Base-by-base conservation (phyloP, 805 yeast genomes). In the Starmerella floris region DNA sequence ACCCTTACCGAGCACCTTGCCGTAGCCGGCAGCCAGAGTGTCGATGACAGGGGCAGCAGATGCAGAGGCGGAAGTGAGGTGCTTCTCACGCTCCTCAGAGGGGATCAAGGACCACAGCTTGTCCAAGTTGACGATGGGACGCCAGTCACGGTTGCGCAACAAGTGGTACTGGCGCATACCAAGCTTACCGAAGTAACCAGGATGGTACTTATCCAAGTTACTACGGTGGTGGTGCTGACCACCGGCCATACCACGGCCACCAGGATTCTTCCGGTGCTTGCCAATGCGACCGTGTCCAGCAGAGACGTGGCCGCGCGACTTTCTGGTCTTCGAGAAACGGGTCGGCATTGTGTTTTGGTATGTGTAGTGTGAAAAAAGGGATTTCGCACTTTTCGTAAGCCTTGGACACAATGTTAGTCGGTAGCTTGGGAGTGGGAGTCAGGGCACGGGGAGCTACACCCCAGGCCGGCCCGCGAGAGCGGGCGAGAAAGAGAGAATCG, bases 191-290 rank as follows among this genome's bases (percentile, higher is more conserved):
- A 91, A 91, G 88, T 91, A 91, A 85, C 99, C 99, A 66, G 98
- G 98, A 73, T 91, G 99, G 95, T 83, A 91, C 74, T 88, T 91
- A 73, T 91, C 99, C 76, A 91, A 73, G 79, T 91, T 91, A 71
- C 91, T 87, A 79, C 99, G 84, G 95, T 91, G 98, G 75, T 91
- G 99, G 74, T 88, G 97, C 75, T 77, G 88, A 84, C 99, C 99
- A 88, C 99, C 99, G 69, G 99, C 99, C 87, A 74, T 88, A 91
- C 99, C 99, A 76, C 97, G 87, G 76, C 98, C 98, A 91, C 98
- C 98, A 59, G 98, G 96, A 65, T 83, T 91, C 94, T 91, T 91
- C 85, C 98, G 87, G 93, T 91, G 98, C 82, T 91, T 91, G 74
- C 99, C 99, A 73, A 91, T 74, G 79, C 99, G 93, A 83, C 98